Evolutionary conservation across 768 basidiomycete genomes (phyloP).

Genomic region (Baorangia bicolor): DNA sequence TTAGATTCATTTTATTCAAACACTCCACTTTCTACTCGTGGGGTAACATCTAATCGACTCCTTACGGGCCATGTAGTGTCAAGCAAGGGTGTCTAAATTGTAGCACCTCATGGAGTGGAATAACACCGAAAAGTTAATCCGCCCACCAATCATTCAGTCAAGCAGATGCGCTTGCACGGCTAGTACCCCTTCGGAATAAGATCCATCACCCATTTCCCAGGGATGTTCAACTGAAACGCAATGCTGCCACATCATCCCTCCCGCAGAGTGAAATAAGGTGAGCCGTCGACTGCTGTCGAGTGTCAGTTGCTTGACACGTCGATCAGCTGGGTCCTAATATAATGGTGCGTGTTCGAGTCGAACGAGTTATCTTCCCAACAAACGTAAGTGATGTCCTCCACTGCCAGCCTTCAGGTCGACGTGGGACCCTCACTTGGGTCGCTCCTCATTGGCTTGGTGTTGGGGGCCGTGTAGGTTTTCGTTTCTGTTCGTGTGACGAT

Average conservation of each 20-base stretch:
- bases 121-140: no score
- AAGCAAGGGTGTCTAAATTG: no score
- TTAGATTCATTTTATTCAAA: no score
- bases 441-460: neutral
- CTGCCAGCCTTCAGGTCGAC: neutral
- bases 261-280: neutral
- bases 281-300: neutral
- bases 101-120: no score
- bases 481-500: neutral
- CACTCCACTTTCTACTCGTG: no score
- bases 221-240: neutral
- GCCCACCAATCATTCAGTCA: neutral
- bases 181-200: neutral
- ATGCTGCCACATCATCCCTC: neutral
- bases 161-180: no score
- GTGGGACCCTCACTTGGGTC: neutral
- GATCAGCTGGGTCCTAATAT: neutral
- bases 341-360: neutral
- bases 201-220: neutral
- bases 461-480: neutral
- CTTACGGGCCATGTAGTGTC: no score
- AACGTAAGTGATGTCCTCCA: neutral
- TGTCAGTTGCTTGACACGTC: neutral
- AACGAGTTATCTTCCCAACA: neutral
- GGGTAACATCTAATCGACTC: no score